Conservation (phyloP, 257 asterid genomes). For the Nicotiana undulata region DNA sequence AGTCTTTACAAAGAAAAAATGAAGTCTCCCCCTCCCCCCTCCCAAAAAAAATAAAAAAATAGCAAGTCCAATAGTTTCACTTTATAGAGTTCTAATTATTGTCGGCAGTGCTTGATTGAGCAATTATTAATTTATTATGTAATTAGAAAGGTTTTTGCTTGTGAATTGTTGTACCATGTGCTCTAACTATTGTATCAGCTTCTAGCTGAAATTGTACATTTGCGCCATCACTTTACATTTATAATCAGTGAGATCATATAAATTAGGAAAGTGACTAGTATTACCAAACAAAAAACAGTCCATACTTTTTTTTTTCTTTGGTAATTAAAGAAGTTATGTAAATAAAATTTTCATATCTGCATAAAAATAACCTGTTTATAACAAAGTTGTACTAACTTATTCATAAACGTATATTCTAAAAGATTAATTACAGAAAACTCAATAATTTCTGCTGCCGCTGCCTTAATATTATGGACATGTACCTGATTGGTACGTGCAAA, state of each 20-base stretch:
- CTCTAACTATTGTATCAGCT: background rate
- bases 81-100: background rate
- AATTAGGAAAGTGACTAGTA: background rate
- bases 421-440: too few species aligned
- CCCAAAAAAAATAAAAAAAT: too few species aligned
- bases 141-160: background rate
- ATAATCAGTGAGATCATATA: background rate
- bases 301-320: background rate
- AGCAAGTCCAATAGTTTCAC: background rate
- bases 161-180: background rate
- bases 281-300: background rate
- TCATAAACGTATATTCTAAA: too few species aligned
- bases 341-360: too few species aligned
- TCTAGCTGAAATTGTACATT: background rate
- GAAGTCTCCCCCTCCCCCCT: too few species aligned
- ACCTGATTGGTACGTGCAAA: background rate
- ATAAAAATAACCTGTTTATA: too few species aligned
- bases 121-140: background rate
- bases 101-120: background rate
- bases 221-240: background rate
- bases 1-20: background rate
- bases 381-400: too few species aligned
- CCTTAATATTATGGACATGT: background rate
- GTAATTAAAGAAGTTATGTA: too few species aligned
- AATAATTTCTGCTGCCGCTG: background rate